phyloP scores from a whole-genome alignment of 352 stramenopile genomes.

The Stramenopiles sp. region DNA sequence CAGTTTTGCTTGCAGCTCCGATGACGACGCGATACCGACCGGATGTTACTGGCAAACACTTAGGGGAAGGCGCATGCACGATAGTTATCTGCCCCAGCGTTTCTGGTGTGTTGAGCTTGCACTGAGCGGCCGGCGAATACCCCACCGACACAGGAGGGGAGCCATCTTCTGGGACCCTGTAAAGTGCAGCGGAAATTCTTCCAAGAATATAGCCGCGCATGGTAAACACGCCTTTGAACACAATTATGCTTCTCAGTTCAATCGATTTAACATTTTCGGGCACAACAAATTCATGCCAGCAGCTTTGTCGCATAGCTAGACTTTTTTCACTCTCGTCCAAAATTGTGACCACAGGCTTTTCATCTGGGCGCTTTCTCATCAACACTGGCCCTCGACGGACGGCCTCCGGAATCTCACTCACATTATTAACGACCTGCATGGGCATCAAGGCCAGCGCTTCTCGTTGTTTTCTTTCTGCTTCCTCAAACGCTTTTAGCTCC shows the following conservation, averaged over 20 bases:
- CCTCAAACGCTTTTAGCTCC: background rate
- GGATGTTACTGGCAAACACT: conserved; percentile 18
- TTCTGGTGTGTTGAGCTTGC: conserved; percentile 26
- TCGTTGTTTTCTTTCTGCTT: background rate
- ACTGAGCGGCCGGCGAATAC: conserved; percentile 22
- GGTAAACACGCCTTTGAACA: conserved; percentile 26
- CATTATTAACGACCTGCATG: background rate
- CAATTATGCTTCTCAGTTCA: conserved; percentile 21
- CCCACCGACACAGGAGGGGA: conserved; percentile 18
- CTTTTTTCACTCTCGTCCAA: background rate
- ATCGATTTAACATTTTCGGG: conserved; percentile 17
- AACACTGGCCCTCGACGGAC: background rate
- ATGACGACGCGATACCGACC: conserved; percentile 26
- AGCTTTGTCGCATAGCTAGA: background rate
- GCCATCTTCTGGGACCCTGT: conserved; percentile 17
- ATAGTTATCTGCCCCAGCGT: conserved; percentile 25
- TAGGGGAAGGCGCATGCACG: conserved; percentile 21
- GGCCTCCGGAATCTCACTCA: background rate
- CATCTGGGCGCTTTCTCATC: background rate
- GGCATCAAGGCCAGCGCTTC: background rate
- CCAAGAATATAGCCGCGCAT: conserved; percentile 24
- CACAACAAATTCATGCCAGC: background rate
- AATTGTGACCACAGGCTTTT: background rate
- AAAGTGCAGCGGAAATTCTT: conserved; percentile 23
- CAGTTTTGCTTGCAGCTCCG: conserved; percentile 21